Evolutionary conservation across 805 yeast genomes (phyloP).

Genomic region (Candida golubevii): DNA sequence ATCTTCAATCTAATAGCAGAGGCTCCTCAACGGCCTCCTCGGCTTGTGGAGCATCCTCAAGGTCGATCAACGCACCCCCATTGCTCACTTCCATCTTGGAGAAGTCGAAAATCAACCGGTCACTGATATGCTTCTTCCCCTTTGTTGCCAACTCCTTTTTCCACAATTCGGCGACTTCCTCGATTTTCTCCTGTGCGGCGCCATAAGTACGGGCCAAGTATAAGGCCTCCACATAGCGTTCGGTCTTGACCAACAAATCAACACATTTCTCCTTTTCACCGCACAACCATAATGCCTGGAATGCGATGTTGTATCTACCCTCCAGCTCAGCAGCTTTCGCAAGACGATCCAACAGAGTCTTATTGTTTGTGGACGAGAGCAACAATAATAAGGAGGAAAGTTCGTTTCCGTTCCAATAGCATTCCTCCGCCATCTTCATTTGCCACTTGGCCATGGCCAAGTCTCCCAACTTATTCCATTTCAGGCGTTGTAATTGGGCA

Average conservation of each 20-base stretch:
- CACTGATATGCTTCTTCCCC: slow-evolving; percentile 57
- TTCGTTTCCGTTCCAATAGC: slow-evolving; percentile 77
- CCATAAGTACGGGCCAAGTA: slow-evolving; percentile 73
- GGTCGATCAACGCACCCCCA: slow-evolving; percentile 17
- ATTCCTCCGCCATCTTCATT: slow-evolving; percentile 70
- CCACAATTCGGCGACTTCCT: slow-evolving; percentile 59
- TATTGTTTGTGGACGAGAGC: slow-evolving; percentile 76
- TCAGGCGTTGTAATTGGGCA: slow-evolving; percentile 35
- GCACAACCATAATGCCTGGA: slow-evolving; percentile 84
- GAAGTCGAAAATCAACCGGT: slow-evolving; percentile 50
- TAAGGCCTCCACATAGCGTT: slow-evolving; percentile 80
- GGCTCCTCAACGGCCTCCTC: slow-evolving; percentile 4
- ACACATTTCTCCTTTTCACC: slow-evolving; percentile 66
- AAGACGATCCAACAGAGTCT: slow-evolving; percentile 52
- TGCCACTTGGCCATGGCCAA: slow-evolving; percentile 75
- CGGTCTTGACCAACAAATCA: slow-evolving; percentile 60
- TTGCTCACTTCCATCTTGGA: slow-evolving; percentile 14
- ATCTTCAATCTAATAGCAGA: slow-evolving; percentile 6
- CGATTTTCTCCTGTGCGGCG: slow-evolving; percentile 34
- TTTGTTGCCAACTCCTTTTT: slow-evolving; percentile 47
- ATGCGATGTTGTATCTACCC: slow-evolving; percentile 87
- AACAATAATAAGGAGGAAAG: slow-evolving; percentile 75
- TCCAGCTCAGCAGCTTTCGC: slow-evolving; percentile 63
- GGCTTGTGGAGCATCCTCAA: slow-evolving; percentile 7
- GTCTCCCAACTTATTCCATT: slow-evolving; percentile 93